Evolutionary conservation across 1,284 basidiomycete genomes (phyloP), one percentile per base, ranked within the genome.

Genomic region (Ustilago crameri): DNA sequence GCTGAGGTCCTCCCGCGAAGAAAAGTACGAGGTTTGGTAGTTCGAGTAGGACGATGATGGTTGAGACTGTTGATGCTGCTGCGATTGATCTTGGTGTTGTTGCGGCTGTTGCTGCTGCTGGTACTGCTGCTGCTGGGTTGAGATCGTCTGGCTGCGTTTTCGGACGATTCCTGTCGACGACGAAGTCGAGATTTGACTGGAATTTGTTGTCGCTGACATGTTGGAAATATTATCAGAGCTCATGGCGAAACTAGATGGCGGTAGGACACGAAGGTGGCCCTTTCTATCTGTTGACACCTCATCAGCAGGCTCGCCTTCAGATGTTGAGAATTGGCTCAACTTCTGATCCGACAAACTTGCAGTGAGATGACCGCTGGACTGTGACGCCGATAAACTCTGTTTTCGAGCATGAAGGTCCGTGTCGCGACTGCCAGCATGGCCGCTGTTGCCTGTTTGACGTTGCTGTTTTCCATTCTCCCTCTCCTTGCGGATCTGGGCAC

Each of bases 401-500:
- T 47, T 53, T 34, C 47, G 52, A 30, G 52, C 8, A 5, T 38
- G 50, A 12, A 40, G 18, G 17, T 63, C 62, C 42, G 12, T 45
- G 20, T 45, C 52, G 43, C 35, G 37, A 35, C 7, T 48, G 42
- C 8, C 44, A 40, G 26, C 50, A 41, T 26, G 22, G 26, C 20
- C n/a, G 27, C 40, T 10, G 17, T 12, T 38, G 34, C 23, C 20
- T 30, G 20, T n/a, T n/a, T 38, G 43, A 20, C 41, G 42, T 22
- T 62, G 52, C 14, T 35, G 46, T 22, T 52, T 69, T 35, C 61
- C 69, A 44, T 58, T 52, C 27, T 65, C 71, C 18, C 74, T 48
- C 40, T 76, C 74, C 50, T 55, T 67, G 15, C 74, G 54, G 12
- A 74, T 54, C 46, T 70, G 61, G 2, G 74, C 74, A 10, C 74